Percentiles rank a stretch among this genome's conserved stretches.
Conservation (phyloP, 352 stramenopile genomes). For the Globisporangium carolinianum region DNA sequence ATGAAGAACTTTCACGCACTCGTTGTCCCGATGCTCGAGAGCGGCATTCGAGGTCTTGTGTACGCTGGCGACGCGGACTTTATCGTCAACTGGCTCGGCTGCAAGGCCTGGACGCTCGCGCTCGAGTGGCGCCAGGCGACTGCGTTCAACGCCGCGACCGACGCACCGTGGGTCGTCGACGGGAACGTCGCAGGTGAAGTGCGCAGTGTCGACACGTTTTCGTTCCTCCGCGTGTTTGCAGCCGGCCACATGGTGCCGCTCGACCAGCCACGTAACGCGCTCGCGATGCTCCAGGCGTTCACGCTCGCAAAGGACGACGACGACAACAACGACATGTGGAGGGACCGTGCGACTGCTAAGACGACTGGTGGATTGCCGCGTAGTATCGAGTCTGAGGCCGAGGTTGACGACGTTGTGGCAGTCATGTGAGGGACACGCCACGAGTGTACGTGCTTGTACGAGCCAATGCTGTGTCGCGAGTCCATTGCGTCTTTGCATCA, state of each 20-base stretch:
- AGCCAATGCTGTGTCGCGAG: no score
- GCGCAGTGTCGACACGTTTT: constrained; percentile 18
- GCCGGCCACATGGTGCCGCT: constrained; percentile 39
- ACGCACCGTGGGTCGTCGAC: constrained; percentile 58
- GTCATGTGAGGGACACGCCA: no score
- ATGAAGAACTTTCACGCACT: constrained; percentile 92
- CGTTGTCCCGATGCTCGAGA: constrained; percentile 79
- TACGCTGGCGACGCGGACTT: constrained; percentile 97
- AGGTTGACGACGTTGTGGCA: not conserved
- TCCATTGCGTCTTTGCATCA: not conserved
- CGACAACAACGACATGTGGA: constrained; percentile 16
- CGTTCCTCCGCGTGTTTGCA: constrained; percentile 26
- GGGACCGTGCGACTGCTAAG: not conserved
- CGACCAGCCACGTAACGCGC: constrained; percentile 25
- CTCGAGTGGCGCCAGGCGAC: constrained; percentile 52
- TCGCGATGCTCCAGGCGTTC: constrained; percentile 94
- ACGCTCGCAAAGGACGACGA: constrained; percentile 23
- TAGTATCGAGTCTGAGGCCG: constrained; percentile 9
- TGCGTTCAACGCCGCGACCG: constrained; percentile 38
- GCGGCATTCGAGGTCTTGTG: constrained; percentile 81
- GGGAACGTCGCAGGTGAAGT: constrained; percentile 57
- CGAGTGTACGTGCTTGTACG: no score
- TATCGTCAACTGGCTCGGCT: constrained; percentile 86
- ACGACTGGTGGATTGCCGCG: no score
- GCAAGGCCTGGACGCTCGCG: constrained; percentile 4